Conservation (phyloP, 2,329 filamentous ascomycete genomes). For the Arthrocladium fulminans region DNA sequence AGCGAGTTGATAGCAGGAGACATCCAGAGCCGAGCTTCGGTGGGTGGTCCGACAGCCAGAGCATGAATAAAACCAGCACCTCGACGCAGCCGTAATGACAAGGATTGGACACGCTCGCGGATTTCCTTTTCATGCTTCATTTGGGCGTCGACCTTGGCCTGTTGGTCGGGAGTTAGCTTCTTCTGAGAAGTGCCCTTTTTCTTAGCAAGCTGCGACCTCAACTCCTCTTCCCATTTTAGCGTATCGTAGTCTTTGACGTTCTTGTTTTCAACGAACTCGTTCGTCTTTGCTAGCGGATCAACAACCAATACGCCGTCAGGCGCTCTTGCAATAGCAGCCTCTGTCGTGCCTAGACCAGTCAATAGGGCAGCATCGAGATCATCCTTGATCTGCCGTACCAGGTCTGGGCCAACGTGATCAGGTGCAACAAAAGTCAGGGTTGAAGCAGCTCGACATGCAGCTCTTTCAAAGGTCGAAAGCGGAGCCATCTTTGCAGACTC, state of each 20-base stretch:
- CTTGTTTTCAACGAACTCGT: slow-evolving; percentile 66
- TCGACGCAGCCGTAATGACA: slow-evolving; percentile 64
- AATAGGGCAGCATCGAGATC: slow-evolving; percentile 67
- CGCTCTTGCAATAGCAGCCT: slow-evolving; percentile 87
- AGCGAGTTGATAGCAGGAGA: slow-evolving; percentile 67
- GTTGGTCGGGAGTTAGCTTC: slow-evolving; percentile 84
- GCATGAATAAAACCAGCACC: slow-evolving; percentile 79
- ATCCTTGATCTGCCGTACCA: slow-evolving; percentile 63
- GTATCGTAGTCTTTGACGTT: slow-evolving; percentile 93
- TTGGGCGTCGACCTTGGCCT: slow-evolving; percentile 82
- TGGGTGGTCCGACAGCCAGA: slow-evolving; percentile 79
- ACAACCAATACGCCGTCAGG: slow-evolving; percentile 81
- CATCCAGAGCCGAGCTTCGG: slow-evolving; percentile 81
- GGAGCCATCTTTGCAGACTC: slow-evolving; percentile 15
- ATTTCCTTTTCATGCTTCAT: slow-evolving; percentile 78
- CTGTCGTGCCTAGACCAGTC: slow-evolving; percentile 66
- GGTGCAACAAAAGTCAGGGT: slow-evolving; percentile 92
- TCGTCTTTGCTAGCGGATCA: slow-evolving; percentile 81
- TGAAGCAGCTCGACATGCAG: slow-evolving; percentile 75
- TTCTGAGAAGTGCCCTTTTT: slow-evolving; percentile 80
- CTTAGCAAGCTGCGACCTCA: slow-evolving; percentile 74
- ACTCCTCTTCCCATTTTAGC: slow-evolving; percentile 92
- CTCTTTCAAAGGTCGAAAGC: slow-evolving; percentile 47
- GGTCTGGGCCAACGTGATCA: slow-evolving; percentile 63
- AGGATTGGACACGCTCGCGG: slow-evolving; percentile 58